Conservation (phyloP, 495 filamentous ascomycete species). For the Penicillium robsamsonii region DNA sequence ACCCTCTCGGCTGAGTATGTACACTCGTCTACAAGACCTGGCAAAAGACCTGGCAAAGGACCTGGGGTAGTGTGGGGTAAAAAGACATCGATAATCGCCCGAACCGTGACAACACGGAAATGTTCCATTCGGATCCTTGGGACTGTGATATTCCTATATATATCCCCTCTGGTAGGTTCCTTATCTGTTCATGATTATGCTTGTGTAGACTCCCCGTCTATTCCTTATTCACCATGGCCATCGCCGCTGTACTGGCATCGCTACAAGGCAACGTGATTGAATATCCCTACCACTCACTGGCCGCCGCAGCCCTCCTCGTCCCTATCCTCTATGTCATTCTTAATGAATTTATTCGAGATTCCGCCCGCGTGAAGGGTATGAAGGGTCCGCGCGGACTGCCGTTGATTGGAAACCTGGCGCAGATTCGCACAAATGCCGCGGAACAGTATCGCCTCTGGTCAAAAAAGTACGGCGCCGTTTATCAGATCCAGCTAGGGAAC, state of each 20-base stretch:
- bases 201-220: neutral
- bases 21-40: neutral
- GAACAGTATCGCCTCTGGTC: constrained; percentile 61
- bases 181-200: neutral
- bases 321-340: constrained; percentile 47
- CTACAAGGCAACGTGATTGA: constrained; percentile 24
- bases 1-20: neutral
- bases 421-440: constrained; percentile 58
- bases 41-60: neutral
- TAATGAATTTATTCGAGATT: constrained; percentile 53
- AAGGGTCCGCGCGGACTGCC: constrained; percentile 56
- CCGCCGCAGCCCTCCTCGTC: constrained; percentile 24
- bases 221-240: constrained; percentile 30
- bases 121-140: constrained; percentile 14
- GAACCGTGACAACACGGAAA: constrained; percentile 16
- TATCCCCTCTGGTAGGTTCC: neutral
- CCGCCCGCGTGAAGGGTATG: constrained; percentile 50
- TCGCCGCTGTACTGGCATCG: constrained; percentile 24
- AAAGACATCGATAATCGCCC: neutral
- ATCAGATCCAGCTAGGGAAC: constrained; percentile 64
- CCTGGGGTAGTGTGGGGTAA: constrained; percentile 19
- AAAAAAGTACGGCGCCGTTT: constrained; percentile 56
- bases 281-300: constrained; percentile 31
- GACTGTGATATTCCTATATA: neutral
- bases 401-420: constrained; percentile 60